Conservation (phyloP, 495 filamentous ascomycete species). For the Penicillium canescens region DNA sequence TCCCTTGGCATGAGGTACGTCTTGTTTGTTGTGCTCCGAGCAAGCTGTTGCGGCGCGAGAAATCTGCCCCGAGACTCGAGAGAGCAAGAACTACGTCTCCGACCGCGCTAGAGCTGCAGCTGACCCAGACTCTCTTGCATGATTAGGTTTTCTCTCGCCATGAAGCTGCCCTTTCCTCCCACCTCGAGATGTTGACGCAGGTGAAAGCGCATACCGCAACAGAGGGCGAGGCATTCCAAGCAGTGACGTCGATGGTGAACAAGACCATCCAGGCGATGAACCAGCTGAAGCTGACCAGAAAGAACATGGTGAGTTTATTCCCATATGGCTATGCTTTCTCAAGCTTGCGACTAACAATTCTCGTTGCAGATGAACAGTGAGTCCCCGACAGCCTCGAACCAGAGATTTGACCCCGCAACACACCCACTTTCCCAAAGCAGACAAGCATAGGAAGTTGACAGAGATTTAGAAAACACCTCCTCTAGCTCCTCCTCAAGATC, state of each 20-base stretch:
- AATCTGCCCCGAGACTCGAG: neutral
- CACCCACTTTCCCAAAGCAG: neutral
- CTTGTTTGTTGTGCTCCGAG: neutral
- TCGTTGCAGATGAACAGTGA: conserved; percentile 22
- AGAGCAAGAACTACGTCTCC: neutral
- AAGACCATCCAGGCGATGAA: conserved; percentile 37
- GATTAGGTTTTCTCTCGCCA: conserved; percentile 37
- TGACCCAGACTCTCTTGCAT: neutral
- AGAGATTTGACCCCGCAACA: neutral
- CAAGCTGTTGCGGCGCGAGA: neutral
- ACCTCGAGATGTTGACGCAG: conserved; percentile 33
- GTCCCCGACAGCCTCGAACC: neutral
- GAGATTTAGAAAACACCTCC: neutral
- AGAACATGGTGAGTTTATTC: conserved; percentile 32
- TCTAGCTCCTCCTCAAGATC: neutral
- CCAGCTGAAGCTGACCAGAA: conserved; percentile 35
- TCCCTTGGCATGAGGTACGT: conserved; percentile 28
- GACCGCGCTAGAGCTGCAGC: neutral
- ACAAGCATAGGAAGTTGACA: neutral
- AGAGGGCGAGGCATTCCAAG: conserved; percentile 24
- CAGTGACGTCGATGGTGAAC: conserved; percentile 37
- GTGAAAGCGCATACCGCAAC: conserved; percentile 23
- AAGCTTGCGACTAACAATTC: neutral
- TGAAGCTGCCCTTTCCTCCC: conserved; percentile 33
- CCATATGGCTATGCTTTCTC: neutral